Base-by-base conservation (phyloP, 306 rosid genomes). In the Ammopiptanthus mongolicus region DNA sequence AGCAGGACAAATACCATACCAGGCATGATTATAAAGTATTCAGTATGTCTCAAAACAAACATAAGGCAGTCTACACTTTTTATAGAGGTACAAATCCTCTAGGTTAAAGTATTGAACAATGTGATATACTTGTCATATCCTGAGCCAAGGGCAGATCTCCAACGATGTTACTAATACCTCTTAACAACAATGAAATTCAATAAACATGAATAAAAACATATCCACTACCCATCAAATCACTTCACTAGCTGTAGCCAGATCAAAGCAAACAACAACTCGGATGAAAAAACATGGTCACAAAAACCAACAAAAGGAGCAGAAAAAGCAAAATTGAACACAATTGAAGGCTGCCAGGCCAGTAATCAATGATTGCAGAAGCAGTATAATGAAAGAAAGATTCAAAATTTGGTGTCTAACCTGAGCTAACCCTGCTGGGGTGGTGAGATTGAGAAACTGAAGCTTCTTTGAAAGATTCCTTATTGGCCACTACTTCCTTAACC, bases 391-490 rank as follows among this genome's bases (percentile, higher is more conserved):
- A 39, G 7, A 50, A 85, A 78, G 66, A 13, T 47, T 17, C n/a
- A 52, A 80, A 62, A 8, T 52, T 17, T 57, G 34, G 69, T 15
- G 11, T n/a, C 73, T 15, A 5, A 95, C 99, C 99, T 77, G 96
- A 87, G 84, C 77, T 59, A 69, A 80, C 89, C 85, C 97, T 86
- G 71, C 18, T 92, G 28, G 84, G 84, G 81, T 81, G 93, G 64
- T 90, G 89, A 75, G 93, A 79, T 83, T 87, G 97, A 84, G 87
- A 61, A 81, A 83, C 62, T 69, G 97, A 83, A 82, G 88, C 87
- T 55, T 92, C 97, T 73, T 90, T 92, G 36, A 76, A 83, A 56
- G 95, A 86, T 31, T 92, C 97, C 78, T 92, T 92, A 69, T 85
- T 87, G 9, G 69, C 46, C 68, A 84, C 87, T 80, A 84, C 87